phyloP scores from a whole-genome alignment of 805 yeast genomes.

The Candida arabinofermentans region DNA sequence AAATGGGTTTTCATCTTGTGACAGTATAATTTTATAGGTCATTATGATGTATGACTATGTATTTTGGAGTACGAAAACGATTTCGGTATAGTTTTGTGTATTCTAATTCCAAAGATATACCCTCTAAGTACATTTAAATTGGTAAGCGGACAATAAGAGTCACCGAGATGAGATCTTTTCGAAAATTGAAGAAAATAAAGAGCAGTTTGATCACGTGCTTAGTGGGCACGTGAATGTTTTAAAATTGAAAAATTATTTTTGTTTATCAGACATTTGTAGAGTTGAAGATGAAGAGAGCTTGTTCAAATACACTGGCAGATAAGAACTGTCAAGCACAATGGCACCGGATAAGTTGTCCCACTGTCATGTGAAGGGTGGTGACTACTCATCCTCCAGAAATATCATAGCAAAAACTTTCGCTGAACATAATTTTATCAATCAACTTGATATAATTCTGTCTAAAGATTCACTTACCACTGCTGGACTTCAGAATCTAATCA shows the following conservation, averaged over 20 bases:
- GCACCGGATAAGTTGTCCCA: slow-evolving; percentile 10
- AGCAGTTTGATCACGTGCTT: no score
- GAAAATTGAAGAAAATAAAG: no score
- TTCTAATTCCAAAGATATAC: no score
- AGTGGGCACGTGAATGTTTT: no score
- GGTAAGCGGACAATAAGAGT: neutral
- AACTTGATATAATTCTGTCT: slow-evolving; percentile 20
- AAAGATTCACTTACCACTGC: neutral
- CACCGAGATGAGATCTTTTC: neutral
- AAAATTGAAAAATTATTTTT: no score
- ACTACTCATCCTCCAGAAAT: neutral
- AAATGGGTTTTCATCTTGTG: slow-evolving; percentile 62
- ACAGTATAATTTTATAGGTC: slow-evolving; percentile 36
- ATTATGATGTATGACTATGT: slow-evolving; percentile 7
- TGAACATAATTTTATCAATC: slow-evolving; percentile 26
- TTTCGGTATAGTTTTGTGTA: no score
- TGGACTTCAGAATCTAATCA: neutral
- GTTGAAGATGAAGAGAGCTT: no score
- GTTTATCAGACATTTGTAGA: no score
- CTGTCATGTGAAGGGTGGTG: slow-evolving; percentile 18
- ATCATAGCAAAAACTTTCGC: slow-evolving; percentile 5
- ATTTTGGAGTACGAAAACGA: no score
- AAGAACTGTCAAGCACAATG: neutral
- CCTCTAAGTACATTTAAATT: no score
- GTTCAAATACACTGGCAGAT: neutral